phyloP scores from a whole-genome alignment of 768 basidiomycete species.

The Termitomyces sp. region DNA sequence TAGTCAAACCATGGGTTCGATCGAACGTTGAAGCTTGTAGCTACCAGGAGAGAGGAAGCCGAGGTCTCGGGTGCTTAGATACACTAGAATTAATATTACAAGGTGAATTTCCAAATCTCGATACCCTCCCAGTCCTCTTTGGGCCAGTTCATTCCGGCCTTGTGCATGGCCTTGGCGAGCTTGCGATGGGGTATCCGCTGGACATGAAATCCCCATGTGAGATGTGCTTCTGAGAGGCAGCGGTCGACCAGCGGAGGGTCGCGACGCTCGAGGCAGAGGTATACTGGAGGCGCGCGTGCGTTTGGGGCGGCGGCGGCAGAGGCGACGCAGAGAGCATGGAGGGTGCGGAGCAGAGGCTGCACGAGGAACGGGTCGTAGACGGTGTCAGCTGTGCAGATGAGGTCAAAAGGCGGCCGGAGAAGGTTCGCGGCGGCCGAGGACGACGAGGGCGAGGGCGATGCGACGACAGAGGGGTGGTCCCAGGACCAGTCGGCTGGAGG shows the following conservation, averaged over 20 bases:
- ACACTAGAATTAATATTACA: neutral
- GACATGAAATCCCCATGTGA: slow-evolving; percentile 51
- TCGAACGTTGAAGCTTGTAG: slow-evolving; percentile 53
- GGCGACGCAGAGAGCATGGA: slow-evolving; percentile 45
- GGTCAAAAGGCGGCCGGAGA: slow-evolving; percentile 59
- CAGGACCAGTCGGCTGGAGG: slow-evolving; percentile 52
- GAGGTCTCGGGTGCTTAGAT: slow-evolving; percentile 17
- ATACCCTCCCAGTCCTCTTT: slow-evolving; percentile 75
- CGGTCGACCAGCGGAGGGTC: slow-evolving; percentile 61
- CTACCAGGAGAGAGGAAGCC: slow-evolving; percentile 48
- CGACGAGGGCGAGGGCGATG: slow-evolving; percentile 21
- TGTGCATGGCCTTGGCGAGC: slow-evolving; percentile 55
- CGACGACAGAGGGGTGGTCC: slow-evolving; percentile 35
- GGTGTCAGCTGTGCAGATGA: slow-evolving; percentile 83
- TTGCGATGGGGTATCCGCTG: slow-evolving; percentile 56
- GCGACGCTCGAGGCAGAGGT: slow-evolving; percentile 70
- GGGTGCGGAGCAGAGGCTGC: slow-evolving; percentile 63
- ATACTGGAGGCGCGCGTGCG: slow-evolving; percentile 42
- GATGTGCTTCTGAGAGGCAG: slow-evolving; percentile 51
- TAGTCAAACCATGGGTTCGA: slow-evolving; percentile 78
- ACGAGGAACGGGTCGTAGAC: slow-evolving; percentile 61
- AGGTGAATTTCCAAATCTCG: slow-evolving; percentile 68
- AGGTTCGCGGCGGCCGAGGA: slow-evolving; percentile 9
- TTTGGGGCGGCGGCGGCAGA: slow-evolving; percentile 25
- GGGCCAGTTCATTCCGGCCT: slow-evolving; percentile 53